Evolutionary conservation across 1,139 yeast species (phyloP).

Genomic region (Lodderomyces elongisporus): DNA sequence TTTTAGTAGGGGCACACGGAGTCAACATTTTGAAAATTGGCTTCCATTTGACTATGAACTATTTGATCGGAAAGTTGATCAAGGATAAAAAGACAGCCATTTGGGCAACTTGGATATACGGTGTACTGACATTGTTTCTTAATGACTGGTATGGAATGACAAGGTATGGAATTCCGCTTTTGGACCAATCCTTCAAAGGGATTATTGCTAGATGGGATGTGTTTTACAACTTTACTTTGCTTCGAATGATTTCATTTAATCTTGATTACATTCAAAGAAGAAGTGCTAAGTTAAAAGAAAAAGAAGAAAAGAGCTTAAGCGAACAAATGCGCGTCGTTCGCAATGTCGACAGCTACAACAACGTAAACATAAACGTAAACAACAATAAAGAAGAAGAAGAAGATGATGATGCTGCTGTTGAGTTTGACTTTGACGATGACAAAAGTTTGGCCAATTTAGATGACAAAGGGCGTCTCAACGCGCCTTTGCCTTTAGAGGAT

Average conservation of each 20-base stretch:
- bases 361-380: too few species aligned
- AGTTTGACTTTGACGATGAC: too few species aligned
- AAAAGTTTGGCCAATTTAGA: constrained; percentile 25
- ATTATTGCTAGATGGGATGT: constrained; percentile 93
- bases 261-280: constrained; percentile 62
- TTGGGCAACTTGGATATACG: constrained; percentile 65
- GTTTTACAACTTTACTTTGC: constrained; percentile 80
- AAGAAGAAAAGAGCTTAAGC: constrained; percentile 1
- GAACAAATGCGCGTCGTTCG: too few species aligned
- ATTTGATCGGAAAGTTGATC: constrained; percentile 43
- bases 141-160: constrained; percentile 64
- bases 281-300: constrained; percentile 13
- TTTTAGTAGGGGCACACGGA: constrained; percentile 78
- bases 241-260: constrained; percentile 79
- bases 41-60: constrained; percentile 54
- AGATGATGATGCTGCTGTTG: too few species aligned
- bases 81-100: constrained; percentile 27
- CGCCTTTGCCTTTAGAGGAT: constrained; percentile 56
- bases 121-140: constrained; percentile 66
- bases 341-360: too few species aligned
- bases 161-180: constrained; percentile 45
- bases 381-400: constrained; percentile 7
- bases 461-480: constrained; percentile 65
- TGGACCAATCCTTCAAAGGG: constrained; percentile 64
- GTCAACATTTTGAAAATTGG: constrained; percentile 59